These are phyloP conservation scores for Neoboletus magnificus DNA, from an alignment of 768 basidiomycete genomes.

Conservation along the genomic window DNA sequence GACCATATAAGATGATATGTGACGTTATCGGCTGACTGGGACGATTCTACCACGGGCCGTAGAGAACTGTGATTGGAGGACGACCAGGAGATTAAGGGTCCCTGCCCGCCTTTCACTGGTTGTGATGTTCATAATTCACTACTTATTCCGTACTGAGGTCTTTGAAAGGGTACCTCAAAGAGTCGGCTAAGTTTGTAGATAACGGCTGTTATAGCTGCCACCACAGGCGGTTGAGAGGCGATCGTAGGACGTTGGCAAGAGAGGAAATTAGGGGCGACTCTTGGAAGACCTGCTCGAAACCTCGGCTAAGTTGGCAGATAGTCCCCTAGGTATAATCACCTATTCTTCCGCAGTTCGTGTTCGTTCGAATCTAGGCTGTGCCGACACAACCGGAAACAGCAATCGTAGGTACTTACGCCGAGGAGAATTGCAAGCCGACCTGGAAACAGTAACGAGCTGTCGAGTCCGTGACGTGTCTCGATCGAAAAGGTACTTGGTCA, in stretches of 20 bases:
- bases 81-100: not conserved
- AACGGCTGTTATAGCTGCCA: not conserved
- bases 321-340: not conserved
- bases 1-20: not conserved
- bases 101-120: not conserved
- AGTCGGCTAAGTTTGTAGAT: not conserved
- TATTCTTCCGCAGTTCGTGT: conserved; percentile 4
- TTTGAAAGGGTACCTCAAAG: not conserved
- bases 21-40: not conserved
- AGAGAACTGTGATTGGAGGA: not conserved
- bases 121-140: not conserved
- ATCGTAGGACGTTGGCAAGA: too few species aligned
- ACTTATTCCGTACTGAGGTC: not conserved
- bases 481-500: conserved; percentile 6
- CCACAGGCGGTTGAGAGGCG: too few species aligned
- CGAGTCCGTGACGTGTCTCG: conserved; percentile 6
- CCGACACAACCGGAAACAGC: conserved; percentile 12
- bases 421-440: conserved; percentile 11
- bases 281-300: not conserved
- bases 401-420: not conserved
- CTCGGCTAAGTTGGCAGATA: not conserved
- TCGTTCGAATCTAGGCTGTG: conserved; percentile 8
- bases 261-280: not conserved
- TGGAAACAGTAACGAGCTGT: not conserved
- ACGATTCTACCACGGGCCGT: not conserved